Evolutionary conservation across 2,329 filamentous ascomycete species (phyloP), one percentile per base, ranked within the genome.

Genomic region (Botrytis fragariae): DNA sequence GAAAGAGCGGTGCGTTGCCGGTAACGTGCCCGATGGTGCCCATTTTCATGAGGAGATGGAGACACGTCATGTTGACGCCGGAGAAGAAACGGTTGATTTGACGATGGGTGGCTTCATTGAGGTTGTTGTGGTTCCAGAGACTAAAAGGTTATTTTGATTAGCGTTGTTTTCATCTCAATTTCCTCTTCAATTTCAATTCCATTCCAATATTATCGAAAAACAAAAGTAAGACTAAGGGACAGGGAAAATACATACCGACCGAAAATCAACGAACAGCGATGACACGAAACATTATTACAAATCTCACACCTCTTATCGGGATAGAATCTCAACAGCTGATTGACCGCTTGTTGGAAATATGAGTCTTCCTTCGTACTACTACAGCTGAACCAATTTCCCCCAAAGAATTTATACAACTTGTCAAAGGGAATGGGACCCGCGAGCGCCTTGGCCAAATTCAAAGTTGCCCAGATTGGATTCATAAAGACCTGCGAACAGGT

Each of bases 31-130:
- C 88, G 9, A 83, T 80, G 74, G 77, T 79, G 9, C 89, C 89
- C 82, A 88, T 86, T 51, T 82, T 82, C 84, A 90, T 89, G 18
- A 91, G 84, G 73, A 89, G 82, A 51, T 84, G 79, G 68, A 91
- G 83, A 74, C 87, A 81, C 1, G 83, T 85, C 87, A 90, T 90
- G 79, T 87, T 88, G 71, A 89, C 86, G 71, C 90, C 90, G 76
- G 87, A 87, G 73, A 92, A 87, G 81, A 91, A 89, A 45, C 86
- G 84, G 79, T 89, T 85, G 64, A 91, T 86, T 78, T 90, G 86
- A 0, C 85, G 82, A 80, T 92, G 90, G 3, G 90, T 92, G 4
- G 86, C 88, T 81, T 88, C 87, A 81, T 91, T 91, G 44, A 92
- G 85, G 79, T 92, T 91, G 5, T 77, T 79, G 80, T 92, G 90